These are phyloP conservation scores for Phytophthora megakarya DNA, from an alignment of 352 stramenopile genomes.

Conservation along the genomic window DNA sequence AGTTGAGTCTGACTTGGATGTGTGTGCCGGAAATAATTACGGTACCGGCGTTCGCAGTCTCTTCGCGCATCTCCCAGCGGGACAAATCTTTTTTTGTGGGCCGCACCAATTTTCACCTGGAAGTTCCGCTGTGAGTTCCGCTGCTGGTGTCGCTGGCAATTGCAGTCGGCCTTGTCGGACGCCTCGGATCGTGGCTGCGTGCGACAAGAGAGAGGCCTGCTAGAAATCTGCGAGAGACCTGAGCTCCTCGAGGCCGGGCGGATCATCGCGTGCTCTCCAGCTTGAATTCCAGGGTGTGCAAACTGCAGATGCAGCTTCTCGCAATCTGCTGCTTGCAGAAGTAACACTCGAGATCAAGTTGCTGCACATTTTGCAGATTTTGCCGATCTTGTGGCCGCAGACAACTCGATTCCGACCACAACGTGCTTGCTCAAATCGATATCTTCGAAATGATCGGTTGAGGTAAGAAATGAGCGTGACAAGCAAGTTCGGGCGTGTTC, in stretches of 20 bases:
- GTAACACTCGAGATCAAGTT: background rate
- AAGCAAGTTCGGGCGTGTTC: constrained; percentile 4
- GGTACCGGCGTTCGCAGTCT: constrained; percentile 2
- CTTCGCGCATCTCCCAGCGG: background rate
- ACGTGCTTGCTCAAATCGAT: too few relatives aligned
- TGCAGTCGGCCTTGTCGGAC: constrained; percentile 17
- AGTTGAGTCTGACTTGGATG: constrained; percentile 7
- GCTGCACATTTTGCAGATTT: background rate
- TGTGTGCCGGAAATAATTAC: constrained; percentile 28
- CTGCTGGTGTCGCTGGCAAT: constrained; percentile 11
- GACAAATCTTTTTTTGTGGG: constrained; percentile 31
- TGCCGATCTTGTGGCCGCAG: too few relatives aligned
- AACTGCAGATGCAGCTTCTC: background rate
- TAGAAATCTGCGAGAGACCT: background rate
- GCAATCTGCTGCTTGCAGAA: background rate
- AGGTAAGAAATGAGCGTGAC: background rate
- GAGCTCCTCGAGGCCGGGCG: too few relatives aligned
- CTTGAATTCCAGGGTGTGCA: too few relatives aligned
- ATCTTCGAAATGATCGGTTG: background rate
- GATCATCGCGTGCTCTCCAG: too few relatives aligned
- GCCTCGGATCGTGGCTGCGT: constrained; percentile 24
- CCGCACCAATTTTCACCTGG: constrained; percentile 18
- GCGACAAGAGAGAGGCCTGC: constrained; percentile 24
- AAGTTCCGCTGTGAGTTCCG: background rate
- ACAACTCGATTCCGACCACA: too few relatives aligned